phyloP scores from a whole-genome alignment of 2,329 filamentous ascomycete species.

The Penicillium sp. region DNA sequence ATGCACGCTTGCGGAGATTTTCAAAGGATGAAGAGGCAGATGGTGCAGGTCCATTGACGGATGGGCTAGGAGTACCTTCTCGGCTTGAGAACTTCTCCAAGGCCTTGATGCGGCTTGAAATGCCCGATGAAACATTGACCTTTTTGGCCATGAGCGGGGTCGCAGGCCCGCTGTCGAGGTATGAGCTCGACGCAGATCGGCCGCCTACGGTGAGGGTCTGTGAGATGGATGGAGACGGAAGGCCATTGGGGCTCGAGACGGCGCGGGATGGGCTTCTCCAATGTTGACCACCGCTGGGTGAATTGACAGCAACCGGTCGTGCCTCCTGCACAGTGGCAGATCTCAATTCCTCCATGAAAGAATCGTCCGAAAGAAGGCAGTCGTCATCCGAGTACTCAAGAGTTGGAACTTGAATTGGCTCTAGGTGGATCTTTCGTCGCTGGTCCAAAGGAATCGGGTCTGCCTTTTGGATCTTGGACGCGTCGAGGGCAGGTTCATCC shows the following conservation, averaged over 20 bases:
- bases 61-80: constrained; percentile 33
- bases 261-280: constrained; percentile 39
- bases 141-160: constrained; percentile 64
- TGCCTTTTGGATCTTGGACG: constrained; percentile 19
- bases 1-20: constrained; percentile 49
- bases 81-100: constrained; percentile 72
- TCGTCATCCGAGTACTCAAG: constrained; percentile 45
- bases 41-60: constrained; percentile 46
- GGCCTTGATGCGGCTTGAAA: constrained; percentile 92
- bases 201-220: constrained; percentile 34
- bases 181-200: constrained; percentile 42
- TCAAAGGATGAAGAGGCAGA: constrained; percentile 61
- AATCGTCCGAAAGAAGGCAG: constrained; percentile 62
- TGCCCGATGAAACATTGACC: constrained; percentile 81
- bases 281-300: constrained; percentile 54
- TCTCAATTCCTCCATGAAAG: constrained; percentile 80
- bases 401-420: constrained; percentile 54
- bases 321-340: constrained; percentile 80
- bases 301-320: constrained; percentile 77
- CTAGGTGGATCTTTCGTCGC: constrained; percentile 40
- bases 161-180: constrained; percentile 31
- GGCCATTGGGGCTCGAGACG: constrained; percentile 41
- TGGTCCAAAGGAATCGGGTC: constrained; percentile 29
- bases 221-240: constrained; percentile 27
- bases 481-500: constrained; percentile 26